Conservation (phyloP, 2,329 filamentous ascomycete genomes). For the Cordyceps farinosa region DNA sequence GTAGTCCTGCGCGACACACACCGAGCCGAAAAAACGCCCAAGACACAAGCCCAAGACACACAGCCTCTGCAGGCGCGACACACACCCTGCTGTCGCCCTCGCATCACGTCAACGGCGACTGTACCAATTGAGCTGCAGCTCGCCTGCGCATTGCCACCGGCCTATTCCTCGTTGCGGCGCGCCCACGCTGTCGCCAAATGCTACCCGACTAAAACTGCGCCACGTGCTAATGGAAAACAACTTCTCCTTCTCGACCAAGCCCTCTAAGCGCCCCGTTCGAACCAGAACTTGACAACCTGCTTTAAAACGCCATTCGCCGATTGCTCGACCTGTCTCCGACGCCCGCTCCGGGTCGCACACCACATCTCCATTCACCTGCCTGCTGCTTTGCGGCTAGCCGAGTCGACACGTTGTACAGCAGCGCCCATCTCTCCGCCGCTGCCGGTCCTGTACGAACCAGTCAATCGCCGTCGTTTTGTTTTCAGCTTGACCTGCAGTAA, state of each 20-base stretch:
- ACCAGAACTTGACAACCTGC: neutral
- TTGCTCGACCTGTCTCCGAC: neutral
- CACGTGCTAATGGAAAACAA: conserved; percentile 7
- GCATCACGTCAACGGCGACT: neutral
- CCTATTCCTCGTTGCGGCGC: neutral
- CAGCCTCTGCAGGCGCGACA: neutral
- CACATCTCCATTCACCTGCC: neutral
- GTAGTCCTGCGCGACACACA: conserved; percentile 1
- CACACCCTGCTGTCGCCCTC: neutral
- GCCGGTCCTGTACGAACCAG: neutral
- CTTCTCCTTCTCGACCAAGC: neutral
- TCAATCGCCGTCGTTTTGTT: neutral
- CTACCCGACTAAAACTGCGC: neutral
- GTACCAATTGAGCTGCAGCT: neutral
- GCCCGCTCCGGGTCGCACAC: neutral
- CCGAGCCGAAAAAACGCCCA: neutral
- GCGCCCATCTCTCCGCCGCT: neutral
- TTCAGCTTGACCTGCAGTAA: neutral
- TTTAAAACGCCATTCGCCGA: neutral
- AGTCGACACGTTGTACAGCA: conserved; percentile 10
- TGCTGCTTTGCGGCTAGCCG: conserved; percentile 2
- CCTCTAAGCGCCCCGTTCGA: neutral
- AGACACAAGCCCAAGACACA: conserved; percentile 9
- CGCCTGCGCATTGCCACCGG: neutral
- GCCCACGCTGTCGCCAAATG: conserved; percentile 3